Conservation (phyloP, 768 basidiomycete species). For the Suillus discolor region DNA sequence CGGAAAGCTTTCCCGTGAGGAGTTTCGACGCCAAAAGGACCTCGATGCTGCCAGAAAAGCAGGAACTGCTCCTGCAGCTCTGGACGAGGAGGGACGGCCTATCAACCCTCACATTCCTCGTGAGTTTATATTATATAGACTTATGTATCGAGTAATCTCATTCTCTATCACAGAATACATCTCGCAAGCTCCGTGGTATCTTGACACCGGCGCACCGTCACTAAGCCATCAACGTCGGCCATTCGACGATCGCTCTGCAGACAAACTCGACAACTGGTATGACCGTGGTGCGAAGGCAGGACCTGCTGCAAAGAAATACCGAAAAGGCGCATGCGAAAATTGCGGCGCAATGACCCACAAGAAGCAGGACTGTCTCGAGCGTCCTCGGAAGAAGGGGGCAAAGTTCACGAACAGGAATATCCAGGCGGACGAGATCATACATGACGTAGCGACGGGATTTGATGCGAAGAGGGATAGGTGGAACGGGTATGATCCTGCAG, state of each 20-base stretch:
- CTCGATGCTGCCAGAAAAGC: constrained; percentile 98
- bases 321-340: constrained; percentile 98
- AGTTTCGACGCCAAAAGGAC: constrained; percentile 94
- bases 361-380: constrained; percentile 89
- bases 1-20: constrained; percentile 91
- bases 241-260: constrained; percentile 53
- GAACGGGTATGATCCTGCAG: constrained; percentile 95
- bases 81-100: constrained; percentile 92
- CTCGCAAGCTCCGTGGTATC: constrained; percentile 98
- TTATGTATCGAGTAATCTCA: constrained; percentile 10
- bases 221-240: constrained; percentile 91
- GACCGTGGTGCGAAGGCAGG: constrained; percentile 83
- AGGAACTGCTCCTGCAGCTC: constrained; percentile 93
- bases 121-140: constrained; percentile 41
- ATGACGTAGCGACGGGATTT: constrained; percentile 76
- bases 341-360: constrained; percentile 97
- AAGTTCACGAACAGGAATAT: constrained; percentile 91
- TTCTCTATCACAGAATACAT: constrained; percentile 77
- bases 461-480: constrained; percentile 97
- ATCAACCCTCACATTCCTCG: constrained; percentile 99
- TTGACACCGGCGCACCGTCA: constrained; percentile 91
- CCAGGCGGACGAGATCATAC: constrained; percentile 87
- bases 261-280: constrained; percentile 89
- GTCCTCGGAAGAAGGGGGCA: constrained; percentile 95
- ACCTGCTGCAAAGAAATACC: constrained; percentile 93